phyloP scores from a whole-genome alignment of 345 rosid genomes.

The Arabidopsis suecica region DNA sequence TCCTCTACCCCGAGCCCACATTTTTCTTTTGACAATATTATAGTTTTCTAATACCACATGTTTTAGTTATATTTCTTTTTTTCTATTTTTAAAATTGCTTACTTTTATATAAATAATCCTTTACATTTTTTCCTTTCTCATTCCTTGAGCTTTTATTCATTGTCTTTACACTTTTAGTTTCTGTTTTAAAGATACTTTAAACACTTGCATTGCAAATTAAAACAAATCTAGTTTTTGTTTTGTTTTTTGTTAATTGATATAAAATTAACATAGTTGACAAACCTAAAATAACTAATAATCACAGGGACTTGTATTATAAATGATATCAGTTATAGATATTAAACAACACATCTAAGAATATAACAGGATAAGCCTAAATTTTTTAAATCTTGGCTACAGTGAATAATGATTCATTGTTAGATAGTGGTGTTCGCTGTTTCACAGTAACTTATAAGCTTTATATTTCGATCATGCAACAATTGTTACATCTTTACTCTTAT shows the following conservation, averaged over 20 bases:
- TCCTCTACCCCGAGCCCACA: not conserved
- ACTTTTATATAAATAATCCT: slow-evolving; percentile 4
- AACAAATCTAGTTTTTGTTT: not conserved
- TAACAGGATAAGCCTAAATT: not conserved
- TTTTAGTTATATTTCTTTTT: not conserved
- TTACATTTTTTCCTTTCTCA: not conserved
- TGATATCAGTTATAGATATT: not conserved
- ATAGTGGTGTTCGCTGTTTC: not conserved
- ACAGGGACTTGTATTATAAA: not conserved
- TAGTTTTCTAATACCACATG: not conserved
- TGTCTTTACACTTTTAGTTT: not conserved
- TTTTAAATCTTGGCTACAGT: not conserved
- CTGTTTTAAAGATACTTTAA: not conserved
- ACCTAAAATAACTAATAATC: not conserved
- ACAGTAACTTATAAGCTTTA: not conserved
- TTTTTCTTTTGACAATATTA: not conserved
- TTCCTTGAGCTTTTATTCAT: not conserved
- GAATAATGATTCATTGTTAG: not conserved
- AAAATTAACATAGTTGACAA: not conserved
- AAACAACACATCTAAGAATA: not conserved
- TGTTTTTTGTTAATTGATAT: no score
- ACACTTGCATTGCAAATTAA: not conserved
- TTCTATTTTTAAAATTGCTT: not conserved
- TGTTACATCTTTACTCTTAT: not conserved
- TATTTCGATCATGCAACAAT: not conserved